These are phyloP conservation scores for Schizochytrium sp. DNA, from an alignment of 108 stramenopile genomes.

Conservation along the genomic window DNA sequence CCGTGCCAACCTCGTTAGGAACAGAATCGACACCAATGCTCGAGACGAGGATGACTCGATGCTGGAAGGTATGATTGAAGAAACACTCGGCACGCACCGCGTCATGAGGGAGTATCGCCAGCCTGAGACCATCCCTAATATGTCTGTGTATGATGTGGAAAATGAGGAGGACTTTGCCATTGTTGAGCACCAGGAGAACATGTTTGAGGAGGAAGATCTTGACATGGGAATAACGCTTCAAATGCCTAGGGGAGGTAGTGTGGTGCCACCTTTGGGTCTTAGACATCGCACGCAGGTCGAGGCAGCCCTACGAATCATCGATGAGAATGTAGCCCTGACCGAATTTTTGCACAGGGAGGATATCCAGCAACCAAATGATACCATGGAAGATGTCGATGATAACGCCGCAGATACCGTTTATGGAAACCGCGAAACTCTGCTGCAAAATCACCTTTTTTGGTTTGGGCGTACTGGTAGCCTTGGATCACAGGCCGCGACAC, in stretches of 20 bases:
- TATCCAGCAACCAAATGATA: background rate
- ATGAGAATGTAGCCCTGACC: slow-evolving; percentile 13
- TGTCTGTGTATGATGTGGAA: background rate
- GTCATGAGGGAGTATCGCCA: background rate
- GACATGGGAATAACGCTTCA: background rate
- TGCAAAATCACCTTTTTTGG: slow-evolving; percentile 29
- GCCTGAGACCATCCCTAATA: background rate
- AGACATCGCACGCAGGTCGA: background rate
- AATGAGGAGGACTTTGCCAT: background rate
- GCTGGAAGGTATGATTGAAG: background rate
- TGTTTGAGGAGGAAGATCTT: background rate
- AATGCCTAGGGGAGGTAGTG: background rate
- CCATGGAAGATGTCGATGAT: slow-evolving; percentile 5
- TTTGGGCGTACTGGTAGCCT: background rate
- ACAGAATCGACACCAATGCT: too few relatives aligned
- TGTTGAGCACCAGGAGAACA: background rate
- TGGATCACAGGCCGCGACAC: background rate
- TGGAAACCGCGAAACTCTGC: background rate
- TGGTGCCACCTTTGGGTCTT: background rate
- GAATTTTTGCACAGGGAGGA: background rate
- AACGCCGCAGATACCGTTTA: background rate
- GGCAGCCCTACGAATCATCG: background rate
- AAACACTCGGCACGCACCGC: background rate
- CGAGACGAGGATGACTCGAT: too few relatives aligned
- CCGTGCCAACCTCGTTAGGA: too few relatives aligned